Evolutionary conservation across 2,329 filamentous ascomycete species (phyloP).

Genomic region (Rhytidhysteron rufulum): DNA sequence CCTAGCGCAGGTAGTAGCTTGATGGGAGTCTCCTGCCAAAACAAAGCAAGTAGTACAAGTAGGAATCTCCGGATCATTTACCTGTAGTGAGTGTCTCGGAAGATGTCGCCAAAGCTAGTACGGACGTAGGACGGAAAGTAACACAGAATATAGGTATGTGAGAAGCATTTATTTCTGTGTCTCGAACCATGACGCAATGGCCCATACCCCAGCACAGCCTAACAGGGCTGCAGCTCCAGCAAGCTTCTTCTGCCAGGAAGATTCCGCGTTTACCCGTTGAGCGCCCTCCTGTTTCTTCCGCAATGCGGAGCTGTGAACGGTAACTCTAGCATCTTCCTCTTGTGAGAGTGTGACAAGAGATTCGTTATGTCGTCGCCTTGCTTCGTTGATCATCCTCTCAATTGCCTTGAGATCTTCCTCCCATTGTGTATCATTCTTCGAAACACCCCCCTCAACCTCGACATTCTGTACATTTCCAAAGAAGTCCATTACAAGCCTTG

Average conservation of each 20-base stretch:
- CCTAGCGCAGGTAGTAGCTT: too few species aligned
- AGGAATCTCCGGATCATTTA: too few species aligned
- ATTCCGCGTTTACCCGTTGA: conserved; percentile 31
- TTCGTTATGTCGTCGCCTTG: conserved; percentile 38
- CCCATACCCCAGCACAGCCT: conserved; percentile 38
- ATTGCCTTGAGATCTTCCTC: conserved; percentile 74
- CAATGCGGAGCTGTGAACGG: conserved; percentile 8
- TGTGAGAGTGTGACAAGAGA: conserved; percentile 18
- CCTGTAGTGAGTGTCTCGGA: too few species aligned
- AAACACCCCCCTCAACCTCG: conserved; percentile 68
- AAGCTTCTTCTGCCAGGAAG: conserved; percentile 38
- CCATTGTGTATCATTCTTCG: conserved; percentile 43
- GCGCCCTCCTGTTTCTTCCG: conserved; percentile 26
- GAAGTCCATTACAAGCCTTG: conserved; percentile 88
- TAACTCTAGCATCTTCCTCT: conserved; percentile 18
- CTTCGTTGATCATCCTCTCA: conserved; percentile 56
- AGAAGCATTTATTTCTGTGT: conserved; percentile 5
- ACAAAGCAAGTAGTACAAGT: too few species aligned
- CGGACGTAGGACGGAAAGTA: too few species aligned
- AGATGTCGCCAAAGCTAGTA: too few species aligned
- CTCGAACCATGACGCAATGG: conserved; percentile 38
- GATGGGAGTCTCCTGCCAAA: too few species aligned
- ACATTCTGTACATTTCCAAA: conserved; percentile 98
- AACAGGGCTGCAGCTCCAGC: conserved; percentile 37
- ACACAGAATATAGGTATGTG: too few species aligned